A percentile compares a stretch with the other conserved stretches of the same genome.
These are phyloP conservation scores for Trametes coccinea DNA, from an alignment of 768 basidiomycete species.

Conservation along the genomic window DNA sequence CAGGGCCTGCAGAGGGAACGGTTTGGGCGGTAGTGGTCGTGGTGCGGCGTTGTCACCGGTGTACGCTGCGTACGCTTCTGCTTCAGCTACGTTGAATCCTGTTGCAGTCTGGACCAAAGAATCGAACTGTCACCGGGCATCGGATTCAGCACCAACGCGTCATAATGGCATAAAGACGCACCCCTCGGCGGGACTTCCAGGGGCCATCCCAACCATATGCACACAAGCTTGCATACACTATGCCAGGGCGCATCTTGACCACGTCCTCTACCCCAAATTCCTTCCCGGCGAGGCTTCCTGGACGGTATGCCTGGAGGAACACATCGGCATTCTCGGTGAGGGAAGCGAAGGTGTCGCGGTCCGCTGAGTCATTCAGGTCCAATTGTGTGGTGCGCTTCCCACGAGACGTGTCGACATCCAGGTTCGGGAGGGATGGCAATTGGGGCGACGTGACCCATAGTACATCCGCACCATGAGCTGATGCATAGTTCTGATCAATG, in stretches of 20 bases:
- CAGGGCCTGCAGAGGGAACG: slow-evolving; percentile 58
- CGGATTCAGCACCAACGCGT: neutral
- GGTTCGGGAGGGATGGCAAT: slow-evolving; percentile 49
- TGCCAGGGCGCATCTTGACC: slow-evolving; percentile 40
- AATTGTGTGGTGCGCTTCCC: slow-evolving; percentile 66
- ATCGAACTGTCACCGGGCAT: slow-evolving; percentile 48
- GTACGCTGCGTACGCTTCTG: slow-evolving; percentile 43
- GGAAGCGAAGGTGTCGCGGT: slow-evolving; percentile 34
- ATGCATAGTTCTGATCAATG: too few species aligned
- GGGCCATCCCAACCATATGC: slow-evolving; percentile 62
- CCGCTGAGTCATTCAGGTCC: slow-evolving; percentile 41
- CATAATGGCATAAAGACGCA: slow-evolving; percentile 24
- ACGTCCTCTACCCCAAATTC: slow-evolving; percentile 50
- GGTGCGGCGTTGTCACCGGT: slow-evolving; percentile 14
- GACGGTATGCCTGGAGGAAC: slow-evolving; percentile 63
- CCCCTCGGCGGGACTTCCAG: slow-evolving; percentile 55
- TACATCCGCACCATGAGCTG: slow-evolving; percentile 60
- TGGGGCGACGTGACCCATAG: slow-evolving; percentile 55
- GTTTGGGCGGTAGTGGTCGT: slow-evolving; percentile 27
- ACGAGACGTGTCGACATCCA: slow-evolving; percentile 61
- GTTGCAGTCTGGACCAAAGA: slow-evolving; percentile 64
- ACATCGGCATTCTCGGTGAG: slow-evolving; percentile 51
- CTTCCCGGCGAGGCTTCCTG: slow-evolving; percentile 47
- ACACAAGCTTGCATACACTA: slow-evolving; percentile 53
- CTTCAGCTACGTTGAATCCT: slow-evolving; percentile 62